phyloP scores from a whole-genome alignment of 768 basidiomycete species.

The Daedaleopsis nitida region DNA sequence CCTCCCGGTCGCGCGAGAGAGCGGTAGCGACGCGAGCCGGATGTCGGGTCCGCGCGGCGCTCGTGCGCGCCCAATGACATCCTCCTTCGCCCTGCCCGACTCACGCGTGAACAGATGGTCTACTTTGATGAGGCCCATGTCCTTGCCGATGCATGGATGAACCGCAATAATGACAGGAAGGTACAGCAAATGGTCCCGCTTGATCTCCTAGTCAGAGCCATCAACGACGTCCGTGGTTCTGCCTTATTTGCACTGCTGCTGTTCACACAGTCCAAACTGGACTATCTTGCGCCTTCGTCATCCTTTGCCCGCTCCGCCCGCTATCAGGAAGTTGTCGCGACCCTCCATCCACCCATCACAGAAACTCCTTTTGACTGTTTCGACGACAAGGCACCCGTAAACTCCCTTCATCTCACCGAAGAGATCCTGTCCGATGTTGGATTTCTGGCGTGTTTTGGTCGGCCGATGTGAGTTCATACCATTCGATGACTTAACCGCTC shows the following conservation, averaged over 20 bases:
- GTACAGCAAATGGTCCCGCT: too few relatives aligned
- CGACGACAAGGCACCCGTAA: neutral
- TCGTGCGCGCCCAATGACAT: too few relatives aligned
- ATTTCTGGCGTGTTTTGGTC: conserved; percentile 18
- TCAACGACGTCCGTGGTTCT: neutral
- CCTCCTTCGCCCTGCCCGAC: too few relatives aligned
- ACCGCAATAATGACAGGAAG: too few relatives aligned
- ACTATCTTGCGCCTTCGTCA: conserved; percentile 3
- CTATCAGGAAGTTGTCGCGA: neutral
- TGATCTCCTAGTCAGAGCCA: neutral
- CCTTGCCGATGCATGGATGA: too few relatives aligned
- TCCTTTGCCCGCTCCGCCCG: neutral
- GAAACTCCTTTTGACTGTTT: conserved; percentile 23
- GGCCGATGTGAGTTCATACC: conserved; percentile 16
- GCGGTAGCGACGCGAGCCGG: too few relatives aligned
- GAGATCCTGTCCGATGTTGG: neutral
- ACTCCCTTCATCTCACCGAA: neutral
- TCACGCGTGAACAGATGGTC: too few relatives aligned
- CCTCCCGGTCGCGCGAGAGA: too few relatives aligned
- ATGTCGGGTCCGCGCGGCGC: too few relatives aligned
- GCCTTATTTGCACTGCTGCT: conserved; percentile 13
- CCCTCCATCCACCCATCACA: conserved; percentile 16
- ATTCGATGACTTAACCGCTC: too few relatives aligned
- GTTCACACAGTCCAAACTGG: conserved; percentile 12
- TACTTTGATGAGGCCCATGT: neutral